phyloP scores from a whole-genome alignment of 345 rosid genomes.

The Laguncularia racemosa region DNA sequence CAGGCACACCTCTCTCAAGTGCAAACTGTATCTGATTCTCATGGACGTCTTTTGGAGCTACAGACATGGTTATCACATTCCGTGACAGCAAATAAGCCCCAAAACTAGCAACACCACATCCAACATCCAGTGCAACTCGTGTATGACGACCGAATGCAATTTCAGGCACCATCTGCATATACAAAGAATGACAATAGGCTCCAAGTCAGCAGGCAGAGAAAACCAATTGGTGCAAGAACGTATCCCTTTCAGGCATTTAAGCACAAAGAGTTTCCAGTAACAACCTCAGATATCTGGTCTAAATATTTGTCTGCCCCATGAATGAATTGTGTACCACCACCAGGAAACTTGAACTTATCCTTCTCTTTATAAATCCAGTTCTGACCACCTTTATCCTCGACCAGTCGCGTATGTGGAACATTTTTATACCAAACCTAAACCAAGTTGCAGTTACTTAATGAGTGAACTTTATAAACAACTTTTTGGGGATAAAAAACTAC shows the following conservation, averaged over 20 bases:
- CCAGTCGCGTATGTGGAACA: slow-evolving; percentile 81
- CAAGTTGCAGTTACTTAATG: not conserved
- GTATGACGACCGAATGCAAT: slow-evolving; percentile 67
- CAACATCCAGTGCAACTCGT: slow-evolving; percentile 76
- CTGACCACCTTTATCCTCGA: slow-evolving; percentile 95
- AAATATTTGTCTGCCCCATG: slow-evolving; percentile 91
- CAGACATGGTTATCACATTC: slow-evolving; percentile 72
- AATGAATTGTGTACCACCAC: slow-evolving; percentile 97
- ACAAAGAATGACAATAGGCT: slow-evolving; percentile 9
- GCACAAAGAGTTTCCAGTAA: slow-evolving; percentile 1
- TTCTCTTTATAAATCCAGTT: slow-evolving; percentile 77
- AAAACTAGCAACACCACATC: slow-evolving; percentile 99
- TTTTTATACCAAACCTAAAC: slow-evolving; percentile 79
- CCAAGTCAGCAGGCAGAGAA: not conserved
- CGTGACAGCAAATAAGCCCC: slow-evolving; percentile 85
- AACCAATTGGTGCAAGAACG: too few species aligned
- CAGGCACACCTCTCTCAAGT: slow-evolving; percentile 98
- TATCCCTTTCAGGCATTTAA: not conserved
- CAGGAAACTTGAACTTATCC: slow-evolving; percentile 88
- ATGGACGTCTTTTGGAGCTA: slow-evolving; percentile 99
- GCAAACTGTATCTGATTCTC: slow-evolving; percentile 99
- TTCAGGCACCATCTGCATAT: slow-evolving; percentile 70
- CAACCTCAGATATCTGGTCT: slow-evolving; percentile 78
- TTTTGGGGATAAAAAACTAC: too few species aligned
- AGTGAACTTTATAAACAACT: too few species aligned